These are phyloP conservation scores for Verticillium nonalfalfae DNA, from an alignment of 2,329 filamentous ascomycete species.

Conservation along the genomic window DNA sequence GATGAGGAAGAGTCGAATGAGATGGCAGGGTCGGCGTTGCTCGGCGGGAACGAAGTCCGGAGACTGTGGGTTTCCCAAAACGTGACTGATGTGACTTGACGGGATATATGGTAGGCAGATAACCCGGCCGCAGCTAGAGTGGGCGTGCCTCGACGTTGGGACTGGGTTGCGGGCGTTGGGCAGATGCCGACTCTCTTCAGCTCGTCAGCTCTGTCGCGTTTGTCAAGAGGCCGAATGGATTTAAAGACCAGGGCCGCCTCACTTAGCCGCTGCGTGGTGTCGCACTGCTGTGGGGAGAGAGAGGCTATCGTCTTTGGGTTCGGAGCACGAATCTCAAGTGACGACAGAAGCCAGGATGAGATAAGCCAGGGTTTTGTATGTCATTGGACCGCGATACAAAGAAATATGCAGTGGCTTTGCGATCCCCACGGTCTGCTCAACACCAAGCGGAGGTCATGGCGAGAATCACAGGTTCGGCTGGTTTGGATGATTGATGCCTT, in stretches of 20 bases:
- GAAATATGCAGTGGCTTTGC: slow-evolving; percentile 5
- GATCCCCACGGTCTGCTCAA: neutral
- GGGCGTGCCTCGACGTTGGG: slow-evolving; percentile 1
- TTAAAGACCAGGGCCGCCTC: slow-evolving; percentile 7
- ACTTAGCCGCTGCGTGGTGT: neutral
- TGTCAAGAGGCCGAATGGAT: slow-evolving; percentile 5
- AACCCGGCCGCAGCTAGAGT: slow-evolving; percentile 9
- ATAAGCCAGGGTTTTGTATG: slow-evolving; percentile 53
- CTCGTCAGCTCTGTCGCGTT: slow-evolving; percentile 6
- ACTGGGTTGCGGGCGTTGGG: slow-evolving; percentile 12
- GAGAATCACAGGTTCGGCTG: neutral
- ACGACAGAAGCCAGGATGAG: slow-evolving; percentile 47
- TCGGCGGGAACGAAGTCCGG: neutral
- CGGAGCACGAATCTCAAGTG: slow-evolving; percentile 31
- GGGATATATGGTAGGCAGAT: slow-evolving; percentile 4
- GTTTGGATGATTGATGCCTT: neutral
- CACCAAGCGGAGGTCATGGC: neutral
- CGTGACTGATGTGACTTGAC: neutral
- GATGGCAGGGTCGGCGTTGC: neutral
- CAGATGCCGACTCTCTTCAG: slow-evolving; percentile 4
- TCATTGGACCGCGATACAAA: slow-evolving; percentile 35
- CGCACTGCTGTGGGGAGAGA: neutral
- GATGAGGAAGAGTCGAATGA: neutral
- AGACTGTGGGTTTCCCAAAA: neutral
- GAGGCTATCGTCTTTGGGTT: neutral